phyloP scores from a whole-genome alignment of 805 yeast genomes.

The Lipomyces yamadae region DNA sequence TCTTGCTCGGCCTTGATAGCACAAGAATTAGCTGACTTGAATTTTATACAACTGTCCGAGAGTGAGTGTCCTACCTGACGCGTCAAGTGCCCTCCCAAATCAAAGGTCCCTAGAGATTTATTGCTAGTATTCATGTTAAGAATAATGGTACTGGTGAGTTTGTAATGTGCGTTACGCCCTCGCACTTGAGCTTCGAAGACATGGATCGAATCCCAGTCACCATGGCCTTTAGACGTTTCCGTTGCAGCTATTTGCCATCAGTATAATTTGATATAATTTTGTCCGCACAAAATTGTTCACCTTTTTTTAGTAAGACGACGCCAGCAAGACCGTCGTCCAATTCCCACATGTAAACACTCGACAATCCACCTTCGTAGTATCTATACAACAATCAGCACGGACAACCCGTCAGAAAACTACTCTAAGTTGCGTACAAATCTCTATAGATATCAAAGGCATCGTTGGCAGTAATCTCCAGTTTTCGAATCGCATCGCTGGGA shows the following conservation, averaged over 20 bases:
- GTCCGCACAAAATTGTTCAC: constrained; percentile 22
- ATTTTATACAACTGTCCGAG: background rate
- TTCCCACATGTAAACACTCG: constrained; percentile 93
- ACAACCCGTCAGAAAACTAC: background rate
- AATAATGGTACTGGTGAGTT: constrained; percentile 85
- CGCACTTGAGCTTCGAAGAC: constrained; percentile 72
- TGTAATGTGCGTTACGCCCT: constrained; percentile 55
- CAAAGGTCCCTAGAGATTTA: constrained; percentile 49
- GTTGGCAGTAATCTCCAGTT: constrained; percentile 79
- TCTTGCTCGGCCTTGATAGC: constrained; percentile 54
- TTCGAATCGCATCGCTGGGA: constrained; percentile 70
- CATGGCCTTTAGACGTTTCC: constrained; percentile 42
- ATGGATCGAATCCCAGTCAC: constrained; percentile 92
- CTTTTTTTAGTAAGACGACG: constrained; percentile 81
- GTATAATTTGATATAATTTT: background rate
- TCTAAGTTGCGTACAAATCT: constrained; percentile 55
- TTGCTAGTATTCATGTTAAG: constrained; percentile 60
- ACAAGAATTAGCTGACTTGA: background rate
- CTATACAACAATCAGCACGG: constrained; percentile 11
- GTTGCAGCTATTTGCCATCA: constrained; percentile 1
- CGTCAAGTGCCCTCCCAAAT: constrained; percentile 80
- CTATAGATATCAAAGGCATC: constrained; percentile 91
- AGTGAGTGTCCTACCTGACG: constrained; percentile 57
- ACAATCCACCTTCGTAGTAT: constrained; percentile 92
- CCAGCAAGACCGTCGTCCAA: constrained; percentile 86